Base-by-base conservation (phyloP, 1,284 basidiomycete genomes). In the Ceratobasidium papillatum region DNA sequence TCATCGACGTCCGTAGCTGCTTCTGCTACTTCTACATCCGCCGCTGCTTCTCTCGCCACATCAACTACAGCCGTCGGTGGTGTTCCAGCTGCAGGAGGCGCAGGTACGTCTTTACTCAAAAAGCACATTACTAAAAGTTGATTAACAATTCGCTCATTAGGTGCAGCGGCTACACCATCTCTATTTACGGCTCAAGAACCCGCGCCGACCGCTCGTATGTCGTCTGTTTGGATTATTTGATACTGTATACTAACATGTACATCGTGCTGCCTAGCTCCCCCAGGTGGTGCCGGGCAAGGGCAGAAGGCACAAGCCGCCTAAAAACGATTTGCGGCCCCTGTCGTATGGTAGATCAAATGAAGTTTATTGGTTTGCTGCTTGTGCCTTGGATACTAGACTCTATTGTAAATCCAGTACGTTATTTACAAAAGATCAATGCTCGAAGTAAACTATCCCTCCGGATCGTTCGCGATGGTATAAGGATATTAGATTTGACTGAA, bases 201-300 rank as follows among this genome's bases (percentile, higher is more conserved):
- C 19, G 66, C 66, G 34, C 66, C 66, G 0, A 71, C 66, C 0
- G 54, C 66, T 49, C 52, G 66, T 71, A 59, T 27, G 66, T 71
- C 22, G 8, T 22, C 22, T 36, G 27, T 4, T 19, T 47, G 19
- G 19, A 9, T 47, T n/a, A 17, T 7, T 41, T 14, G 45, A 3
- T 36, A 3, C 12, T 9, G n/a, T 19, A n/a, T 19, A 7, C 34
- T 36, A 58, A 58, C 32, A 19, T 19, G 19, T 47, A 11, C 19
- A 1, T n/a, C 32, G 17, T 38, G 17, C 2, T n/a, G 7, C 7
- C 22, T 47, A 71, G 66, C 66, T 47, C 66, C 54, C 22, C 66
- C 66, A n/a, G 66, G 66, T n/a, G 56, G 32, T 27, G 56, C 56
- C n/a, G 30, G 52, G 9, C 17, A 58, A 38, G 56, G 56, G 19